A percentile compares a stretch with the other conserved stretches of the same genome.
Conservation (phyloP, 257 asterid genomes). For the Datura wrightii region DNA sequence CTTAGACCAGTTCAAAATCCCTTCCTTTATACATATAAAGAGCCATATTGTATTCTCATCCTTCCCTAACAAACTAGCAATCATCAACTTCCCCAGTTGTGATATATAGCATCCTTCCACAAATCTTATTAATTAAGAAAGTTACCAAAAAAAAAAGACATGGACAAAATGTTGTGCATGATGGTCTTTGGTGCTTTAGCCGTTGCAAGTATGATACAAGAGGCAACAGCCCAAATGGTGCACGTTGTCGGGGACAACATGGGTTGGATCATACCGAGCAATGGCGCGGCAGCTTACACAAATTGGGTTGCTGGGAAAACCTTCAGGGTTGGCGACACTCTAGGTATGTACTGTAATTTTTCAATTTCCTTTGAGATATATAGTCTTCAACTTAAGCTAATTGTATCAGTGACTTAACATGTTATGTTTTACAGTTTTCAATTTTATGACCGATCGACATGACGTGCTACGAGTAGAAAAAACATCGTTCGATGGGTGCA, state of each 20-base stretch:
- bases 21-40: neutral
- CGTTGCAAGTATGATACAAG: conserved; percentile 20
- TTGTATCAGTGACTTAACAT: neutral
- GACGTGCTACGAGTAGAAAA: conserved; percentile 34
- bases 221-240: conserved; percentile 42
- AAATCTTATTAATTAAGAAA: neutral
- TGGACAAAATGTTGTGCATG: neutral
- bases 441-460: neutral
- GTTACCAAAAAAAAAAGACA: neutral
- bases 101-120: neutral
- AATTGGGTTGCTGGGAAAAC: conserved; percentile 49
- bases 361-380: neutral
- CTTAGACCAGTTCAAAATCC: neutral
- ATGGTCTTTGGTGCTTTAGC: conserved; percentile 34
- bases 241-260: conserved; percentile 44
- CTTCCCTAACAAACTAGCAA: neutral
- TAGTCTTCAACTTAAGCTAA: neutral
- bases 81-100: neutral
- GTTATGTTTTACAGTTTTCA: conserved; percentile 19
- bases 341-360: conserved; percentile 34
- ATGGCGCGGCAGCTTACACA: conserved; percentile 35
- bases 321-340: conserved; percentile 48
- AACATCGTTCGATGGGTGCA: conserved; percentile 35
- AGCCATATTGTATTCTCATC: neutral
- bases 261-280: conserved; percentile 50